Evolutionary conservation across 306 rosid species (phyloP), one percentile per base, ranked within the genome.

Genomic region (Cucurbita ficifolia): DNA sequence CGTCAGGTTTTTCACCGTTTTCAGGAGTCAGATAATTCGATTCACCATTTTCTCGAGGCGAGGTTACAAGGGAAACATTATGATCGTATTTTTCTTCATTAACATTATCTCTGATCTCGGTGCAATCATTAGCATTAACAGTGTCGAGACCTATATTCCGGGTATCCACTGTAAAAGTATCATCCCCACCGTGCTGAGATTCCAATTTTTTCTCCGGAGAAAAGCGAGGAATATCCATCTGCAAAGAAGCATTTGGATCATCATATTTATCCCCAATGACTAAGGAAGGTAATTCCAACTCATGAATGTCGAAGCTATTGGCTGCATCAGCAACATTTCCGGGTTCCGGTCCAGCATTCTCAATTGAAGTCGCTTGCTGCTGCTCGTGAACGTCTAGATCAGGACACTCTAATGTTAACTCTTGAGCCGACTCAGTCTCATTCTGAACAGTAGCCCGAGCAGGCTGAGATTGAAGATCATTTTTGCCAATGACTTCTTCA

Each of bases 391-490:
- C 36, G 40, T 69, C 78, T 79, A 57, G 62, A 75, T 86, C 83
- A 76, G 71, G 84, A 76, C 84, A 85, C 68, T 69, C 88, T 39
- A 73, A 55, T 52, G 84, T 75, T 75, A 74, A 43, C 38, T 51
- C 79, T 76, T 84, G 85, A 8, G 77, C 79, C 36, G 77, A 83
- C 78, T 64, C 79, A 73, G 69, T 69, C 78, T 84, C 83, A 2
- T 71, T 57, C 71, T 77, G 82, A 74, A 64, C 21, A 59, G 84
- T 73, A 40, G 75, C 16, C 50, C 79, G 81, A 67, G 78, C 73
- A 78, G 80, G 78, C 74, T 75, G 87, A 9, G 75, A 80, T 78
- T 87, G 91, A 12, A 73, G 61, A 77, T 82, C 83, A 79, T 78
- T 82, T 81, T 79, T 84, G 75, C 39, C 79, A 10, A 78, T 58